Base-by-base conservation (phyloP, 2,329 filamentous ascomycete genomes). In the Lizonia empirigonia region DNA sequence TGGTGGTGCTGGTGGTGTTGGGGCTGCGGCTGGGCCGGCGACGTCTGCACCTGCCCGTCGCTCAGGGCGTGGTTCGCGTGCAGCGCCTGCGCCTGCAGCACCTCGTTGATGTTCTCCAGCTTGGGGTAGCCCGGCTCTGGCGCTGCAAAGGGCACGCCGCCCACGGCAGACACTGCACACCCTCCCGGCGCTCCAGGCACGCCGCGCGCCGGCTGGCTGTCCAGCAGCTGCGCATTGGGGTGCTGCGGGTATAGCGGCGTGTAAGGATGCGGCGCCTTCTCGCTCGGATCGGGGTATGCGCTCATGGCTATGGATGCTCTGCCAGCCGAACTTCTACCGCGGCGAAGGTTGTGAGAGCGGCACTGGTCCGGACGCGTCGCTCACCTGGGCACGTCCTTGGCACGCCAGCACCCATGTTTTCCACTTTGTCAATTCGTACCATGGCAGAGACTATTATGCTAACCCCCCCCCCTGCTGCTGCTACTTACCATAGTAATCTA, bases 81-180 rank as follows among this genome's bases (percentile, higher is more conserved):
- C 35, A 69, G 63, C 10, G 70, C 70, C 47, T 73, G 70, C 30
- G 60, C 62, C 60, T 72, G 70, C 48, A 72, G 59, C 52, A 72
- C 64, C 35, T 73, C 67, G 63, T 59, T 69, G 53, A 72, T 60
- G 53, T 64, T 71, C 52, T 72, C 70, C 51, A 72, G 59, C 60
- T 72, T 73, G 26, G 68, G 59, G 50, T 58, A 73, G 47, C 65
- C 59, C 46, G 56, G 34, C 37, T 44, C 46, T 15, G 44, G 35
- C 15, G 50, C 38, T 32, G 50, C 42, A 23, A 47, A 52, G 20
- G 42, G 35, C 40, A 44, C 33, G n/a, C n/a, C n/a, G n/a, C n/a
- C n/a, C n/a, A n/a, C n/a, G n/a, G n/a, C n/a, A n/a, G n/a, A 7
- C 27, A 30, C 27, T 7, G 13, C 27, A 7, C 7, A n/a, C n/a